A percentile compares a stretch with the other conserved stretches of the same genome.
Conservation (phyloP, 371 early-diverging fungal genomes). For the Haplosporangium sp. region DNA sequence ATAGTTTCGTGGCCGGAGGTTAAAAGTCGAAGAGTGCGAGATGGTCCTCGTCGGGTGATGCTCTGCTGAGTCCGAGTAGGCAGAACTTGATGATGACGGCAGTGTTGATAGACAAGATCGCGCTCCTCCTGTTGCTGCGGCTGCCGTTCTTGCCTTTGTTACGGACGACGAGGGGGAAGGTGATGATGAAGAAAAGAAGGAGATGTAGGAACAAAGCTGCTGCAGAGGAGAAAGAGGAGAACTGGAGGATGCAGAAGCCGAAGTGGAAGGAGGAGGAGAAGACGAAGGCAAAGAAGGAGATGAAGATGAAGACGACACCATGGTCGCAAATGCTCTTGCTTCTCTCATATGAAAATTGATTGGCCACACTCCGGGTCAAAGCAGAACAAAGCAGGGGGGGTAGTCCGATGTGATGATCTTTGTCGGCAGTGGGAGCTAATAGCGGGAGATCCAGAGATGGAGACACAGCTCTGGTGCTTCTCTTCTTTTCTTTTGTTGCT, state of each 20-base stretch:
- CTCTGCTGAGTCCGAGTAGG: constrained; percentile 2
- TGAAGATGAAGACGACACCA: constrained; percentile 25
- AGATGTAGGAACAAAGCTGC: constrained; percentile 1
- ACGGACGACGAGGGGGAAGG: constrained; percentile 5
- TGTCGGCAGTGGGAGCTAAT: no score
- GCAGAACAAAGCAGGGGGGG: constrained; percentile 4
- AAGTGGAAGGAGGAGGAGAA: constrained; percentile 5
- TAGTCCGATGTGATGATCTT: no score
- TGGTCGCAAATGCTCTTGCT: constrained; percentile 40
- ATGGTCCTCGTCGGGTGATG: not conserved
- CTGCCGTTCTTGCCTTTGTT: no score
- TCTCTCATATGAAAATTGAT: constrained; percentile 45
- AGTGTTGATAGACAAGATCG: constrained; percentile 11
- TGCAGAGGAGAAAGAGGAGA: constrained; percentile 4
- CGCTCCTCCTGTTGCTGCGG: no score
- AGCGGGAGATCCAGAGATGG: no score
- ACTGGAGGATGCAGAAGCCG: constrained; percentile 6
- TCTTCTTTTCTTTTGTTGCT: constrained; percentile 1
- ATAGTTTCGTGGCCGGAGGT: constrained; percentile 53
- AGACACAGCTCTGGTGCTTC: no score
- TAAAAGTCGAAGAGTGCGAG: constrained; percentile 26
- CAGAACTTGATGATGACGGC: constrained; percentile 11
- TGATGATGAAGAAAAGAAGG: constrained; percentile 6
- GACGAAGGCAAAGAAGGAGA: not conserved
- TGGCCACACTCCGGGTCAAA: not conserved